Conservation (phyloP, 2,329 filamentous ascomycete genomes). For the Exophiala dermatitidis region DNA sequence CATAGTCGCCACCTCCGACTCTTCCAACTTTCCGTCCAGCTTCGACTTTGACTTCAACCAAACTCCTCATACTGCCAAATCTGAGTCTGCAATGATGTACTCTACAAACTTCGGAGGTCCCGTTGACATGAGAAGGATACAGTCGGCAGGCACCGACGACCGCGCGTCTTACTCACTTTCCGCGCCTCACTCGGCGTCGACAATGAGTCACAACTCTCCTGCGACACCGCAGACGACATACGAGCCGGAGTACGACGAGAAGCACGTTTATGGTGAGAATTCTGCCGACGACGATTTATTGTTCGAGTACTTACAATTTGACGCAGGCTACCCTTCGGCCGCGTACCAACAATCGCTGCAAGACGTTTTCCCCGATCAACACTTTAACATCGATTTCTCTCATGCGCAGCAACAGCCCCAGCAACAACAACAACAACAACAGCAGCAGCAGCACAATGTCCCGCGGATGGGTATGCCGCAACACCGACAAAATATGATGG, state of each 20-base stretch:
- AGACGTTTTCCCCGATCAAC: conserved; percentile 60
- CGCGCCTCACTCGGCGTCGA: conserved; percentile 53
- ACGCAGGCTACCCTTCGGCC: conserved; percentile 47
- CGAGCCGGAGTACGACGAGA: conserved; percentile 48
- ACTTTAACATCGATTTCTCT: conserved; percentile 33
- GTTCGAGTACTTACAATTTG: conserved; percentile 61
- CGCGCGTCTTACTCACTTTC: conserved; percentile 48
- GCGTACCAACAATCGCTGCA: conserved; percentile 30
- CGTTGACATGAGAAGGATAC: conserved; percentile 56
- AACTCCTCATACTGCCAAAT: conserved; percentile 34
- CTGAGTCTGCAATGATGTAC: conserved; percentile 48
- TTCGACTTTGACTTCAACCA: conserved; percentile 32
- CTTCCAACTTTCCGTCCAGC: conserved; percentile 36
- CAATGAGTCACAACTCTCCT: conserved; percentile 54
- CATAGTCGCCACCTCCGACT: conserved; percentile 42
- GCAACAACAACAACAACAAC: conserved; percentile 4
- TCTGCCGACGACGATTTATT: conserved; percentile 42
- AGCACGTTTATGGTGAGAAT: conserved; percentile 50
- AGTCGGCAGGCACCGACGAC: conserved; percentile 42
- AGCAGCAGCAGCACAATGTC: conserved; percentile 29
- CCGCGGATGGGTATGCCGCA: conserved; percentile 34
- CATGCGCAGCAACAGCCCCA: conserved; percentile 33
- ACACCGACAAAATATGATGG: conserved; percentile 58
- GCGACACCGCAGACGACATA: conserved; percentile 53
- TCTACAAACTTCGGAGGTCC: conserved; percentile 42